Conservation (phyloP, 1,284 basidiomycete genomes). For the Tremellales sp. region DNA sequence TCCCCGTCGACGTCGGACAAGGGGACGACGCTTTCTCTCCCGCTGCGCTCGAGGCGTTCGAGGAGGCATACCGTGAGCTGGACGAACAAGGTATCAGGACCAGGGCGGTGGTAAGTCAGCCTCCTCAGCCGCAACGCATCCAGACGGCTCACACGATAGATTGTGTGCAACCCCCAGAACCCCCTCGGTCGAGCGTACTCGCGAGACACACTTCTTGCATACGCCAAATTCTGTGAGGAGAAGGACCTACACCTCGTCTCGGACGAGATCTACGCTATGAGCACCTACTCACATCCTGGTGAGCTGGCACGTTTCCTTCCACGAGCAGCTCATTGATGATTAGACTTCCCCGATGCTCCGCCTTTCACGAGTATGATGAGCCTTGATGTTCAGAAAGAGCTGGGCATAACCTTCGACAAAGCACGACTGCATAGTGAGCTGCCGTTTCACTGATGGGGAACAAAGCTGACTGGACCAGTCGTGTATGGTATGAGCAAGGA, state of each 20-base stretch:
- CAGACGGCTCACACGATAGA: conserved; percentile 13
- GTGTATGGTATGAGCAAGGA: conserved; percentile 50
- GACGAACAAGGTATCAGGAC: conserved; percentile 22
- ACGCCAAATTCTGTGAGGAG: conserved; percentile 49
- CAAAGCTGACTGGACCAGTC: conserved; percentile 20
- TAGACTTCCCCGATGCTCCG: conserved; percentile 28
- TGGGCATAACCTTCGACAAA: conserved; percentile 42
- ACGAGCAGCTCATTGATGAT: background rate
- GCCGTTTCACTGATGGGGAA: background rate
- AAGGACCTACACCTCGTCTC: conserved; percentile 49
- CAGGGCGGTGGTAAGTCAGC: conserved; percentile 33
- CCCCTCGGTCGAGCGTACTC: conserved; percentile 48
- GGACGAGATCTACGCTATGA: conserved; percentile 52
- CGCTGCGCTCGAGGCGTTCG: conserved; percentile 26
- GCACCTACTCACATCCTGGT: conserved; percentile 41
- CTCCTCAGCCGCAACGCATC: background rate
- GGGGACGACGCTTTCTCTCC: conserved; percentile 32
- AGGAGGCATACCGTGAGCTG: conserved; percentile 25
- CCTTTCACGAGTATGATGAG: conserved; percentile 49
- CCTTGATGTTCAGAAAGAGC: conserved; percentile 46
- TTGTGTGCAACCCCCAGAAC: conserved; percentile 51
- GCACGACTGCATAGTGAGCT: conserved; percentile 44
- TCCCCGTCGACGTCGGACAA: conserved; percentile 37
- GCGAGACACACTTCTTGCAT: conserved; percentile 47
- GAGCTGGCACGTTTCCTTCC: conserved; percentile 9